Base-by-base conservation (phyloP, 768 basidiomycete species). In the Psilocybe subaeruginosa region DNA sequence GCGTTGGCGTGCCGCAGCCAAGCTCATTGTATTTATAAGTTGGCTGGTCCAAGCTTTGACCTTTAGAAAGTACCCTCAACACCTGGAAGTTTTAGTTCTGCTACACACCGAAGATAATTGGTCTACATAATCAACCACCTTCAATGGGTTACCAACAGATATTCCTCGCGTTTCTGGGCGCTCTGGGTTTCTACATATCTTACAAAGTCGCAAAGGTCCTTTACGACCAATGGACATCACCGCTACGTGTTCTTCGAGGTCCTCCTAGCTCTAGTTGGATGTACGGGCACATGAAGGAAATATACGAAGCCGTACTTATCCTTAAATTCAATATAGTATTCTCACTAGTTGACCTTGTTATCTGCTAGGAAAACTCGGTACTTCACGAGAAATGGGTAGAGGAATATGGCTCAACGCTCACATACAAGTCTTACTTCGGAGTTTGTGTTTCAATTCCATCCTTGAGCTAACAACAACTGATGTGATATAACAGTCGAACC, bases 201-300 rank as follows among this genome's bases (percentile, higher is more conserved):
- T 76, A 73, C 66, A 78, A 73, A 50, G 29, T 77, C 9, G 59
- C 69, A 35, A 59, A 50, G 23, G 64, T 73, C 35, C 19, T 79
- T 45, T 77, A 77, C 52, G 52, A 52, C 1, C 67, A 75, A 46
- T 72, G 71, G 60, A 74, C 68, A 12, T 83, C 83, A 0, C 77
- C 82, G 2, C 64, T 86, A 12, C 76, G 77, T 17, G 63, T 75
- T 43, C 74, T 88, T 27, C 85, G 79, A 1, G 85, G 85, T 1
- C 86, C 86, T 1, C 73, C 77, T 16, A 79, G 67, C 56, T 54
- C 74, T 2, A 82, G 77, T 63, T 73, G 73, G 57, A 52, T 89
- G 9, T 84, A 71, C 55, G 86, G 87, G 6, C 80, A 86, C 66
- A 56, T 84, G 61, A 72, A 67, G 45, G 76, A 82, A 4, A 76